These are phyloP conservation scores for Cordia subcordata DNA, from an alignment of 257 asterid genomes.

Conservation along the genomic window DNA sequence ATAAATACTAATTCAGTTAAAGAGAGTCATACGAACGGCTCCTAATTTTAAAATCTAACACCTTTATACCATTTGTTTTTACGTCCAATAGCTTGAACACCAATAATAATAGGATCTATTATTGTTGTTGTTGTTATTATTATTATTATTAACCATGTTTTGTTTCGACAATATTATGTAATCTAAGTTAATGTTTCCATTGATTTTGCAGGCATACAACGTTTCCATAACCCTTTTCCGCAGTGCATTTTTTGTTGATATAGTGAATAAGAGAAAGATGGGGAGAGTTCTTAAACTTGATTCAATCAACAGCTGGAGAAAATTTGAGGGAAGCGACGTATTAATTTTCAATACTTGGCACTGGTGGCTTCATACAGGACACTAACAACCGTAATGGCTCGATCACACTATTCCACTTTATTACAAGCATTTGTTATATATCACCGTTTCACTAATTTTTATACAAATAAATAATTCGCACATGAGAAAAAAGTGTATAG, in stretches of 20 bases:
- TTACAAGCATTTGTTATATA: background rate
- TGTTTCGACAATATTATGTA: too few relatives aligned
- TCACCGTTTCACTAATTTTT: too few relatives aligned
- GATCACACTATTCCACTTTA: background rate
- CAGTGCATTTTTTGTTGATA: background rate
- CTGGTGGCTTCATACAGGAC: conserved; percentile 5
- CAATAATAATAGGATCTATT: too few relatives aligned
- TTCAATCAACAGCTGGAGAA: background rate
- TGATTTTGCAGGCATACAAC: conserved; percentile 4
- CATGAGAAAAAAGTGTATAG: too few relatives aligned
- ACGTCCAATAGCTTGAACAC: too few relatives aligned
- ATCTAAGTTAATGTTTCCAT: background rate
- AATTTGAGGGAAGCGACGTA: background rate
- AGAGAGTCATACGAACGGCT: too few relatives aligned
- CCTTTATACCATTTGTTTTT: too few relatives aligned
- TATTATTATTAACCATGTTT: too few relatives aligned
- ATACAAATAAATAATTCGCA: too few relatives aligned
- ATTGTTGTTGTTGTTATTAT: too few relatives aligned
- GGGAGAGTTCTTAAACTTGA: background rate
- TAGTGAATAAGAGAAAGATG: background rate
- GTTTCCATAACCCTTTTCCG: conserved; percentile 5
- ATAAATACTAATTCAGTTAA: too few relatives aligned
- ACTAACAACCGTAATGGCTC: conserved; percentile 1
- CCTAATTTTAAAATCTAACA: too few relatives aligned
- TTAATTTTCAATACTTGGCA: conserved; percentile 5